Evolutionary conservation across 495 filamentous ascomycete genomes (phyloP).

Genomic region (Podospora tetraspora): DNA sequence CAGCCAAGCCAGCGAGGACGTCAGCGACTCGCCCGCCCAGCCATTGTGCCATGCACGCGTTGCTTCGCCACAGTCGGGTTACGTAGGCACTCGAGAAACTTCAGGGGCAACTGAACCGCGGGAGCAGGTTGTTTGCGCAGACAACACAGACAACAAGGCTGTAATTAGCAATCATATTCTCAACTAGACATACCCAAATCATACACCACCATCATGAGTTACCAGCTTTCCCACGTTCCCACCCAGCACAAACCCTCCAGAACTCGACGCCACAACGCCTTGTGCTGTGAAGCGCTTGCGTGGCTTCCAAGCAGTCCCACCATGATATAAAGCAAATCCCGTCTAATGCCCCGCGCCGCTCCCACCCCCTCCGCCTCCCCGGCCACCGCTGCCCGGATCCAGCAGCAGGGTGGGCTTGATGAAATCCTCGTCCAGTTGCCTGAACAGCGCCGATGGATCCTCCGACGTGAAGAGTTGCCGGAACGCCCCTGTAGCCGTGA

Average conservation of each 20-base stretch:
- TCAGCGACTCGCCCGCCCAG: slow-evolving; percentile 9
- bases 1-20: slow-evolving; percentile 5
- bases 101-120: not conserved
- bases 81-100: not conserved
- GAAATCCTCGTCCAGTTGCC: slow-evolving; percentile 90
- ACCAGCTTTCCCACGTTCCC: not conserved
- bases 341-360: slow-evolving; percentile 7
- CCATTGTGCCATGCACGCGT: not conserved
- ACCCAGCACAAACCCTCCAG: not conserved
- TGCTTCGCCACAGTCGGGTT: not conserved
- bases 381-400: slow-evolving; percentile 48
- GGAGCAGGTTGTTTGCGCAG: not conserved
- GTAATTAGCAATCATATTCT: not conserved
- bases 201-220: not conserved
- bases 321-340: not conserved
- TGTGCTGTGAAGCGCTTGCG: not conserved
- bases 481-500: slow-evolving; percentile 66
- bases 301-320: not conserved
- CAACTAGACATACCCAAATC: not conserved
- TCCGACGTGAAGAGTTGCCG: slow-evolving; percentile 63
- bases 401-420: slow-evolving; percentile 91
- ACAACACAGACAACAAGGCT: not conserved
- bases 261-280: slow-evolving; percentile 8
- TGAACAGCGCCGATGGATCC: slow-evolving; percentile 87
- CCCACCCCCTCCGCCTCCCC: slow-evolving; percentile 22